Conservation (phyloP, 345 rosid genomes). For the rapeseed (Brassica napus) region DNA sequence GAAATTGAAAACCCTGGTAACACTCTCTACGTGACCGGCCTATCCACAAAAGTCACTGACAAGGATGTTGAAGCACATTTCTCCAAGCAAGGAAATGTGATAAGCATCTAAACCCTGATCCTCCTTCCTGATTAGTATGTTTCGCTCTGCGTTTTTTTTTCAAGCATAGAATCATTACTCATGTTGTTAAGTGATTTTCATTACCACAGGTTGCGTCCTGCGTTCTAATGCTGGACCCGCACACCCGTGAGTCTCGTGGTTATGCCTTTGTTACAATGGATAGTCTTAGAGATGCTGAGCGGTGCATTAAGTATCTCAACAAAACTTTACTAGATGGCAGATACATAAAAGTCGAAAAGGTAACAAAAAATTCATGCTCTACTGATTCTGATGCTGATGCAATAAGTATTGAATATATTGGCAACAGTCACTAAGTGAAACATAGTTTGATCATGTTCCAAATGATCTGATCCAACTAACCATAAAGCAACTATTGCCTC, state of each 20-base stretch:
- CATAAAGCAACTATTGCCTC: constrained; percentile 64
- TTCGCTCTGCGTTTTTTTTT: background rate
- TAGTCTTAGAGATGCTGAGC: constrained; percentile 70
- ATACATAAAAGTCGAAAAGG: constrained; percentile 96
- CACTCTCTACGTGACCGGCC: constrained; percentile 91
- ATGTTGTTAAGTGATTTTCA: constrained; percentile 4
- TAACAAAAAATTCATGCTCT: constrained; percentile 46
- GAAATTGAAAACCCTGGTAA: constrained; percentile 63
- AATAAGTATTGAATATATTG: constrained; percentile 51
- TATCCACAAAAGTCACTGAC: constrained; percentile 87
- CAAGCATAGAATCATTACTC: background rate
- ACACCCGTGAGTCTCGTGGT: constrained; percentile 89
- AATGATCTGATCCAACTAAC: constrained; percentile 84
- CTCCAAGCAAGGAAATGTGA: constrained; percentile 96
- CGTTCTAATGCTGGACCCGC: constrained; percentile 91
- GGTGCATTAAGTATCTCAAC: constrained; percentile 90
- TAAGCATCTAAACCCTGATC: background rate
- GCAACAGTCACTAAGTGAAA: constrained; percentile 63
- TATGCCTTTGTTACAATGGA: constrained; percentile 97
- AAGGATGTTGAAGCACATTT: constrained; percentile 90
- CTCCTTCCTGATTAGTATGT: background rate
- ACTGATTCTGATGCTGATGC: constrained; percentile 11
- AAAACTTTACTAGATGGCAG: constrained; percentile 94
- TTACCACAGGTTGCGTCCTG: constrained; percentile 72
- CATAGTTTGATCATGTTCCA: constrained; percentile 87